These are phyloP conservation scores for Bolboschoenus planiculmis DNA, from an alignment of 176 grass and related monocot species.

Conservation along the genomic window DNA sequence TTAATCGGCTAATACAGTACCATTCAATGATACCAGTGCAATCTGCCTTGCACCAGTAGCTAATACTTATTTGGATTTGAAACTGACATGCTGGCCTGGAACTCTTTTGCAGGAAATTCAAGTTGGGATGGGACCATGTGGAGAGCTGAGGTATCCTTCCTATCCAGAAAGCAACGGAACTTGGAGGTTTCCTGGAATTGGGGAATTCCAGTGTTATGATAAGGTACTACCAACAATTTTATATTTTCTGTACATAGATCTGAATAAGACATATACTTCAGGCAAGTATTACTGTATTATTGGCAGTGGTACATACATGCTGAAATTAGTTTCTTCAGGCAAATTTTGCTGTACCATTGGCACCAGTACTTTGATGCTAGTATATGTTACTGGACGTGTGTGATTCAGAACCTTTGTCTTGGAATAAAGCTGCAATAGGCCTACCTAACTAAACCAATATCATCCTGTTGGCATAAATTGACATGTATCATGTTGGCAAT, in stretches of 20 bases:
- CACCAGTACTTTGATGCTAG: background rate
- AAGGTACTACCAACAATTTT: conserved; percentile 33
- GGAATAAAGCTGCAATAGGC: background rate
- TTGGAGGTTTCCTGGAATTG: conserved; percentile 90
- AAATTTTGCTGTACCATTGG: background rate
- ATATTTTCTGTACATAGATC: background rate
- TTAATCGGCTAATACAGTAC: background rate
- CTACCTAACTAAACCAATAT: background rate
- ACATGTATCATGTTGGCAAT: background rate
- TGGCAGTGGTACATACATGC: background rate
- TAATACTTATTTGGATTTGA: background rate
- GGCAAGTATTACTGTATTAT: background rate
- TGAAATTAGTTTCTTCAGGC: background rate
- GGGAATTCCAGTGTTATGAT: conserved; percentile 93
- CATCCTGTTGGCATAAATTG: background rate
- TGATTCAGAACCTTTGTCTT: background rate
- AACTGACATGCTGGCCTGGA: background rate
- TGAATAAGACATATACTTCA: background rate
- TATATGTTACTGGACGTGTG: background rate
- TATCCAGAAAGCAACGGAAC: conserved; percentile 94
- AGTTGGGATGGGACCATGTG: conserved; percentile 91
- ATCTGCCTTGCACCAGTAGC: background rate
- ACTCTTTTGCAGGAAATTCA: conserved; percentile 66
- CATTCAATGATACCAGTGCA: background rate
- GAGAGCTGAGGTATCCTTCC: conserved; percentile 91